Conservation (phyloP, 108 stramenopile genomes). For the Chaetoceros tenuissimus region DNA sequence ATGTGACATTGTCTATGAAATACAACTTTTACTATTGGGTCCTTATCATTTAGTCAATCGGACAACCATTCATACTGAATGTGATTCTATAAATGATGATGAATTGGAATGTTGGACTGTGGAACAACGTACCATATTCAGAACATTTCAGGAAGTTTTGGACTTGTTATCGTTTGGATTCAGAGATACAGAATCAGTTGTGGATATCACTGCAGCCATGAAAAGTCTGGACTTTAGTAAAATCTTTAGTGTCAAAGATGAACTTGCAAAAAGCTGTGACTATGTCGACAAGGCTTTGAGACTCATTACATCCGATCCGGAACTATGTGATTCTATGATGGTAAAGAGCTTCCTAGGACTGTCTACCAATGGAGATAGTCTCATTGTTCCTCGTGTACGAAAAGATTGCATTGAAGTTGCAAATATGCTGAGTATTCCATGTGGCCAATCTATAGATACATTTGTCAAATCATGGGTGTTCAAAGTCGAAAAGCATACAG, state of each 20-base stretch:
- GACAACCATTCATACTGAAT: neutral
- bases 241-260: neutral
- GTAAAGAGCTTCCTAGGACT: neutral
- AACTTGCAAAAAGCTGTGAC: neutral
- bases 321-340: neutral
- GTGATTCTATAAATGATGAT: too few relatives aligned
- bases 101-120: conserved; percentile 4
- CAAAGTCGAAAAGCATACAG: neutral
- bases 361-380: neutral
- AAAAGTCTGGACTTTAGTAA: neutral
- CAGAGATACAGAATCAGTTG: neutral
- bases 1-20: conserved; percentile 56
- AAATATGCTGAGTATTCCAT: too few relatives aligned
- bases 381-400: neutral
- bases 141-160: conserved; percentile 25
- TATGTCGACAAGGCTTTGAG: neutral
- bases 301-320: neutral
- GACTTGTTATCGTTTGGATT: neutral
- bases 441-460: conserved; percentile 5
- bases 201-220: neutral
- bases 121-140: conserved; percentile 36
- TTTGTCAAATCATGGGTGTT: conserved; percentile 44
- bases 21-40: conserved; percentile 35
- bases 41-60: conserved; percentile 7
- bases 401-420: neutral